phyloP scores from a whole-genome alignment of 140 eudicot genomes.

The Oenanthe javanica region DNA sequence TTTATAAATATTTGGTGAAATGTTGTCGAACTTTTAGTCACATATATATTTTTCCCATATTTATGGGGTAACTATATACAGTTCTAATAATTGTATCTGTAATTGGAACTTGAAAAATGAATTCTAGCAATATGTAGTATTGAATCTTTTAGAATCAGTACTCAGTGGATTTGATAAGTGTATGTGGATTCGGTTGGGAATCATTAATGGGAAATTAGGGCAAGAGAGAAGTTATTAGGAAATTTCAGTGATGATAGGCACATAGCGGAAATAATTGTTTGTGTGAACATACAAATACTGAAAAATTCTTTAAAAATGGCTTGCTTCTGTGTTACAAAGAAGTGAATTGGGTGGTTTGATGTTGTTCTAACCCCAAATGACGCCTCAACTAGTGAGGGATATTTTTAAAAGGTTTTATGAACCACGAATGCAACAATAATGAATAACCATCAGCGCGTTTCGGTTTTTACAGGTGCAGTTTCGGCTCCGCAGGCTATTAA shows the following conservation, averaged over 20 bases:
- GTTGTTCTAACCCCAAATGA: not conserved
- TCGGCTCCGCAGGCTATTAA: not conserved
- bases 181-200: not conserved
- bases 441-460: not conserved
- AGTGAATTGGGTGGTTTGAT: not conserved
- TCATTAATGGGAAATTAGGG: not conserved
- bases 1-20: not conserved
- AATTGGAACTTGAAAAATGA: not conserved
- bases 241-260: too few relatives aligned
- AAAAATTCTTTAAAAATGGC: not conserved
- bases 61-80: not conserved
- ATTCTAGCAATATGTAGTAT: not conserved
- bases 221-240: not conserved
- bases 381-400: not conserved
- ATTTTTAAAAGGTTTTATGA: not conserved
- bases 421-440: not conserved
- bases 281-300: not conserved
- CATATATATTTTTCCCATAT: not conserved
- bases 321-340: not conserved
- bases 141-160: not conserved
- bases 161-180: not conserved
- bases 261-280: not conserved
- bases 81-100: not conserved
- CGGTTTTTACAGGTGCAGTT: not conserved
- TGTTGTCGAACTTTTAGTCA: not conserved